Conservation (phyloP, 805 yeast genomes). For the Zygosaccharomyces bisporus region DNA sequence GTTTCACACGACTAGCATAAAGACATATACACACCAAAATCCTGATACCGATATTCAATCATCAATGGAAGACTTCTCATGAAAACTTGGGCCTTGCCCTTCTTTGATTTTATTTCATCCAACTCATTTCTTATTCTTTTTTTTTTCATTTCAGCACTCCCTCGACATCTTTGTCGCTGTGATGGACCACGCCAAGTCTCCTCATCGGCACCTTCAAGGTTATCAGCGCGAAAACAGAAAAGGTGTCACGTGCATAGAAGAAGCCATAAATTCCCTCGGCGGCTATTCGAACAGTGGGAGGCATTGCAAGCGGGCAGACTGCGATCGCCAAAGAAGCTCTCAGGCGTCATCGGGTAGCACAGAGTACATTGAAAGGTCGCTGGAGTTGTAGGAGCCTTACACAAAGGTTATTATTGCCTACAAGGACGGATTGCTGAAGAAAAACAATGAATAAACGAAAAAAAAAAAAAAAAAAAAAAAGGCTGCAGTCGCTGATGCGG, state of each 20-base stretch:
- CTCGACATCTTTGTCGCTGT: not conserved
- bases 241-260: not conserved
- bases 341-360: too few species aligned
- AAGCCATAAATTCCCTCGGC: not conserved
- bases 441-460: too few species aligned
- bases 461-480: too few species aligned
- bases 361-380: too few species aligned
- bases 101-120: not conserved
- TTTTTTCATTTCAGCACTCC: constrained; percentile 2
- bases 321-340: too few species aligned
- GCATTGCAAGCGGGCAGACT: too few species aligned
- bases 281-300: not conserved
- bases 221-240: not conserved
- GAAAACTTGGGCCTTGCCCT: constrained; percentile 1
- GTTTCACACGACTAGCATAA: constrained; percentile 3
- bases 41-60: not conserved
- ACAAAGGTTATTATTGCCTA: too few species aligned
- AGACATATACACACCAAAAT: not conserved
- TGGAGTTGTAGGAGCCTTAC: too few species aligned
- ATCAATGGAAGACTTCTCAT: not conserved
- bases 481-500: too few species aligned
- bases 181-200: not conserved
- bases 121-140: constrained; percentile 2
- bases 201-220: constrained; percentile 4
- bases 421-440: too few species aligned